Evolutionary conservation across 352 stramenopile genomes (phyloP).

Genomic region (Globisporangium apiculatum): DNA sequence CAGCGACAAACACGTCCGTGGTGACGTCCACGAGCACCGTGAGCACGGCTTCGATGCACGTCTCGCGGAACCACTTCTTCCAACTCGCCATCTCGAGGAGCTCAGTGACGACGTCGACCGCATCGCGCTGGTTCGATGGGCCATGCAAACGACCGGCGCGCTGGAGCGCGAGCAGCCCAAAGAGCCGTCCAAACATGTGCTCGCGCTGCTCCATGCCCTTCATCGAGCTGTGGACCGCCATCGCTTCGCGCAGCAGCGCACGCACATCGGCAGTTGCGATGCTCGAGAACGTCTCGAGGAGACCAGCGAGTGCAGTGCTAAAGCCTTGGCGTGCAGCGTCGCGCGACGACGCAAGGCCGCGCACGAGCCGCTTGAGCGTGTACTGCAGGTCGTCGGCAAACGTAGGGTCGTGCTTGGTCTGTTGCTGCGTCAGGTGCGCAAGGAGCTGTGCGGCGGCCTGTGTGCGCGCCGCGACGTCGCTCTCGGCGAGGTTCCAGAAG

Average conservation of each 20-base stretch:
- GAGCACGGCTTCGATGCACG: constrained; percentile 64
- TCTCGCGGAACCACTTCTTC: constrained; percentile 86
- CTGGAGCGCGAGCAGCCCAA: constrained; percentile 80
- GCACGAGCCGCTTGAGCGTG: constrained; percentile 88
- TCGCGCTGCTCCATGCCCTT: constrained; percentile 91
- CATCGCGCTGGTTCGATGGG: constrained; percentile 24
- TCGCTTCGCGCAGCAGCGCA: constrained; percentile 55
- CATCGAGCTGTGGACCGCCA: constrained; percentile 78
- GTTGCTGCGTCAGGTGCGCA: constrained; percentile 29
- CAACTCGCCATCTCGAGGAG: constrained; percentile 48
- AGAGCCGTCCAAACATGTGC: constrained; percentile 88
- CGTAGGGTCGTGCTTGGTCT: constrained; percentile 17
- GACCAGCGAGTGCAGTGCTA: constrained; percentile 66
- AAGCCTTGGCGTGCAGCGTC: constrained; percentile 88
- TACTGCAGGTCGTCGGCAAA: constrained; percentile 68
- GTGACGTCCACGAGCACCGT: constrained; percentile 47
- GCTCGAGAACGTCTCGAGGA: constrained; percentile 45
- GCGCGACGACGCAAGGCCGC: constrained; percentile 83
- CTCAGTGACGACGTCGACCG: constrained; percentile 32
- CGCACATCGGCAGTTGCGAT: constrained; percentile 46
- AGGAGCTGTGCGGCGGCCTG: constrained; percentile 57
- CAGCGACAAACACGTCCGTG: constrained; percentile 37
- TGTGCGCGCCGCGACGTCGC: constrained; percentile 46
- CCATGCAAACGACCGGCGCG: constrained; percentile 55
- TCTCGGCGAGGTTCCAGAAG: constrained; percentile 83